Conservation (phyloP, 352 stramenopile species). For the Globisporangium nunn region DNA sequence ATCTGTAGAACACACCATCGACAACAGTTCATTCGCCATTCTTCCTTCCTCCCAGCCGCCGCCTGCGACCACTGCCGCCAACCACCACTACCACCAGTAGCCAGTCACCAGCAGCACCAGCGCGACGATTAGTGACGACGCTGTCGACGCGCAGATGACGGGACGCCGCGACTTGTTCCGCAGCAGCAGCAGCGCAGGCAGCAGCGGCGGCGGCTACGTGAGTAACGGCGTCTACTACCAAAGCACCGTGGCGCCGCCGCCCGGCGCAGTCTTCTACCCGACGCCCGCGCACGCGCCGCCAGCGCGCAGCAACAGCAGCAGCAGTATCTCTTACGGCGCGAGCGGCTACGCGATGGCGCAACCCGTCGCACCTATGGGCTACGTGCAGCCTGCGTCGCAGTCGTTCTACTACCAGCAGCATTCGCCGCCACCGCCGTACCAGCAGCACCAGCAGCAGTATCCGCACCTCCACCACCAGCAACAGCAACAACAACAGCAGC, state of each 20-base stretch:
- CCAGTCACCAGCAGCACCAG: neutral
- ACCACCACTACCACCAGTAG: neutral
- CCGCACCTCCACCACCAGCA: neutral
- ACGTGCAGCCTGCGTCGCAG: neutral
- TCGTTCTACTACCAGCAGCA: conserved; percentile 1
- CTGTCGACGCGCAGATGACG: conserved; percentile 1
- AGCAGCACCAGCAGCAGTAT: neutral
- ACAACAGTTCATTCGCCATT: too few species aligned
- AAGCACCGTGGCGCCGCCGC: conserved; percentile 4
- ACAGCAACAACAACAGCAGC: neutral
- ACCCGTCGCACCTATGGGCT: neutral
- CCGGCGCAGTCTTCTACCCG: neutral
- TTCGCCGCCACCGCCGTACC: neutral
- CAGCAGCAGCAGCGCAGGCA: neutral
- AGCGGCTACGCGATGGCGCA: conserved; percentile 3
- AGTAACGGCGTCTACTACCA: conserved; percentile 13
- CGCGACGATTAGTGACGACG: neutral
- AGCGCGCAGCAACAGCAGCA: neutral
- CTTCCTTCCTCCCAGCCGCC: too few species aligned
- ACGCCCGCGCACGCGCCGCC: neutral
- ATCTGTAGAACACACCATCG: too few species aligned
- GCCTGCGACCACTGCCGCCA: too few species aligned
- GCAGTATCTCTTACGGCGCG: neutral
- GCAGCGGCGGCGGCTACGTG: conserved; percentile 5
- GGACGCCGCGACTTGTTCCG: conserved; percentile 5